A percentile compares a stretch with the other conserved stretches of the same genome.
Conservation (phyloP, 1,284 basidiomycete genomes). For the Grifola frondosa region DNA sequence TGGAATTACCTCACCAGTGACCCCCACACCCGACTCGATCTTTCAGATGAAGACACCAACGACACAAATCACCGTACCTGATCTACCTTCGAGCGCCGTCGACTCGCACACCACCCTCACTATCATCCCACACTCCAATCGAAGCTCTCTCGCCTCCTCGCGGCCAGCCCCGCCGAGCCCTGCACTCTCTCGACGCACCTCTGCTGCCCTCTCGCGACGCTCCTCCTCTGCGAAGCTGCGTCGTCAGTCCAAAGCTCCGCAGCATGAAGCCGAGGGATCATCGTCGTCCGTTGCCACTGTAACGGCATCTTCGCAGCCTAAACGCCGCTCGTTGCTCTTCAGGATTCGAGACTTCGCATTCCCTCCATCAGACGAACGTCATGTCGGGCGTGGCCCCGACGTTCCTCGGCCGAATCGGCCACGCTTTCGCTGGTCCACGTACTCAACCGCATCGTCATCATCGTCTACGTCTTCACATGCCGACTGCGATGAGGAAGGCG, state of each 20-base stretch:
- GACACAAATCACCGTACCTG: slow-evolving; percentile 21
- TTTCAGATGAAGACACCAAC: slow-evolving; percentile 21
- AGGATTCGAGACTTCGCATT: slow-evolving; percentile 68
- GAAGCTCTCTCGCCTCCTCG: slow-evolving; percentile 47
- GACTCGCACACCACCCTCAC: slow-evolving; percentile 16
- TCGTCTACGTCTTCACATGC: slow-evolving; percentile 20
- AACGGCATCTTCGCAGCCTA: slow-evolving; percentile 18
- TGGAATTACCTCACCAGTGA: slow-evolving; percentile 21
- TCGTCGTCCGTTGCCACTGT: slow-evolving; percentile 23
- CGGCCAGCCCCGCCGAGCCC: slow-evolving; percentile 69
- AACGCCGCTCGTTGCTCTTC: slow-evolving; percentile 34
- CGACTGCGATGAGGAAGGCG: slow-evolving; percentile 27
- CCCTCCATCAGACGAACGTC: slow-evolving; percentile 49
- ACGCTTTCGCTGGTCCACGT: slow-evolving; percentile 34
- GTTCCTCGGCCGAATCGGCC: slow-evolving; percentile 52
- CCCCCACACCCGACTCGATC: slow-evolving; percentile 24
- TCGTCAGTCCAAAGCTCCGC: slow-evolving; percentile 26
- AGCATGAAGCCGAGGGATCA: slow-evolving; percentile 24
- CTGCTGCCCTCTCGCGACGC: slow-evolving; percentile 39
- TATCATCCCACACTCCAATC: slow-evolving; percentile 18
- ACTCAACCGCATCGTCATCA: slow-evolving; percentile 30
- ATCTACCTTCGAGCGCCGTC: slow-evolving; percentile 14
- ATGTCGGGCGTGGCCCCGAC: slow-evolving; percentile 51
- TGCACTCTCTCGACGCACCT: slow-evolving; percentile 54
- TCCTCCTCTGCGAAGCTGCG: slow-evolving; percentile 31